phyloP scores from a whole-genome alignment of 192 early-diverging fungal species.

The Coemansia sp. region DNA sequence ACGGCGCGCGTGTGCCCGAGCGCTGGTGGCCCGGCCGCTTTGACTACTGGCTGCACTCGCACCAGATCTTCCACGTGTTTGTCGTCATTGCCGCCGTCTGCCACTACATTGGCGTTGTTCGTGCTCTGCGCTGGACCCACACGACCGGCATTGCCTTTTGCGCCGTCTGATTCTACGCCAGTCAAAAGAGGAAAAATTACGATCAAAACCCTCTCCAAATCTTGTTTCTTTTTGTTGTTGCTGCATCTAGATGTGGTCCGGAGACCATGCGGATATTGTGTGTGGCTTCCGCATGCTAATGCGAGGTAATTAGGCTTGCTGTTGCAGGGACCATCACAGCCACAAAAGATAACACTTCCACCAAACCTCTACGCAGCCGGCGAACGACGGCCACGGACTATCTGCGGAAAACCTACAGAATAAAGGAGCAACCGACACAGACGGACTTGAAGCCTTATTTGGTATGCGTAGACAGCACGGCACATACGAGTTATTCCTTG shows the following conservation, averaged over 20 bases:
- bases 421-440: too few species aligned
- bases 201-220: neutral
- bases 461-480: too few species aligned
- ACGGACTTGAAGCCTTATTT: too few species aligned
- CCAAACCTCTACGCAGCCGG: too few species aligned
- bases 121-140: constrained; percentile 56
- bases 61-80: constrained; percentile 90
- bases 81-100: constrained; percentile 71
- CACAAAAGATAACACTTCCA: too few species aligned
- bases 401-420: too few species aligned
- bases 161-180: neutral
- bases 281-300: too few species aligned
- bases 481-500: too few species aligned
- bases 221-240: neutral
- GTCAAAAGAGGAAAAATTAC: neutral
- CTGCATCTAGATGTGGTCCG: neutral
- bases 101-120: constrained; percentile 72
- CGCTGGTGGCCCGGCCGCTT: constrained; percentile 81
- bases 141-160: constrained; percentile 33
- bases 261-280: too few species aligned
- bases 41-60: constrained; percentile 80
- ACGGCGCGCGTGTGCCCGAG: constrained; percentile 85
- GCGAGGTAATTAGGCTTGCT: too few species aligned
- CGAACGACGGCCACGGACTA: too few species aligned
- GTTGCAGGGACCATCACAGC: too few species aligned